phyloP scores from a whole-genome alignment of 257 asterid species.

The Ilex asprella region DNA sequence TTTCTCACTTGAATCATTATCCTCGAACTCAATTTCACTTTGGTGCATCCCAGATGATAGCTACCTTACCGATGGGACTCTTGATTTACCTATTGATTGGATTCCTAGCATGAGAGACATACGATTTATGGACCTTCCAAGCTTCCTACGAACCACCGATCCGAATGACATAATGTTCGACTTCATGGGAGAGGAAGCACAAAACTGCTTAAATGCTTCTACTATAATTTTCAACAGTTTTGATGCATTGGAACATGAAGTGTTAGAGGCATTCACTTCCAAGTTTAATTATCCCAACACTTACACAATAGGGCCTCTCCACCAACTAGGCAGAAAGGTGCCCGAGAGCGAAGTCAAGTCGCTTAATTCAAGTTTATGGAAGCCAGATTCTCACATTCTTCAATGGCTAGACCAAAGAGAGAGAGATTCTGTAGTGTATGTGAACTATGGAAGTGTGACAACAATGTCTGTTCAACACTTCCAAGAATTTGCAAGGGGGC shows the following conservation, averaged over 20 bases:
- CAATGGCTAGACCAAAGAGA: background rate
- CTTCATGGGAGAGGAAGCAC: background rate
- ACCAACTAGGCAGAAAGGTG: background rate
- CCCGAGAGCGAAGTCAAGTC: background rate
- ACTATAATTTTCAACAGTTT: background rate
- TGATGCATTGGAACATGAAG: background rate
- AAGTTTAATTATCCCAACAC: background rate
- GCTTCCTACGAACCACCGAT: background rate
- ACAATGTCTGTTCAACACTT: background rate
- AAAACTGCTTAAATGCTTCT: background rate
- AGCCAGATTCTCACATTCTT: background rate
- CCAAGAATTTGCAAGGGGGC: background rate
- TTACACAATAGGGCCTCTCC: background rate
- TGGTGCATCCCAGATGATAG: background rate
- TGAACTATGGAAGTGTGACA: constrained; percentile 1
- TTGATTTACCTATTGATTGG: background rate
- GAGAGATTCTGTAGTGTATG: background rate
- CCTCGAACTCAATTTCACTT: too few species aligned
- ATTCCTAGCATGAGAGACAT: background rate
- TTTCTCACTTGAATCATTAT: too few species aligned
- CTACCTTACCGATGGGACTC: background rate
- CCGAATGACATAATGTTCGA: background rate
- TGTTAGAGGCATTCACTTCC: background rate
- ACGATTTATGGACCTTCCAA: background rate
- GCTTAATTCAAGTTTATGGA: background rate